Conservation (phyloP, 805 yeast genomes). For the Starmerella lactis-condensi region DNA sequence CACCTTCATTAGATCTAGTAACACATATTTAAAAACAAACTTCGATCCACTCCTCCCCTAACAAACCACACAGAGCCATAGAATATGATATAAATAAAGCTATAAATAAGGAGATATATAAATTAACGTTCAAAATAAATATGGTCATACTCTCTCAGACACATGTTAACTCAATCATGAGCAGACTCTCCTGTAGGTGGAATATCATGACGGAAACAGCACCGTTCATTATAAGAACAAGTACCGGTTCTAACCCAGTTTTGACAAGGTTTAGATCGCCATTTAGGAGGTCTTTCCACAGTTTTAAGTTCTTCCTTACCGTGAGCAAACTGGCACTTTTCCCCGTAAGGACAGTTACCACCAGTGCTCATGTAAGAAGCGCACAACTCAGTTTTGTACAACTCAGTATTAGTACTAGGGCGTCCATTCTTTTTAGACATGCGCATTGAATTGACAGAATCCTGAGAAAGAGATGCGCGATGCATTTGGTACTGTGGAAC, state of each 20-base stretch:
- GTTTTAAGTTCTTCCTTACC: constrained; percentile 58
- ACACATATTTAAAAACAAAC: no score
- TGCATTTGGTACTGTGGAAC: no score
- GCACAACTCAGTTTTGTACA: constrained; percentile 83
- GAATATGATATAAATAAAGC: no score
- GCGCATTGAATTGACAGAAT: background rate
- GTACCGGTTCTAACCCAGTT: constrained; percentile 69
- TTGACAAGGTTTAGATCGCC: constrained; percentile 80
- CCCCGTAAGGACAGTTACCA: constrained; percentile 68
- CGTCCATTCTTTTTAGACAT: constrained; percentile 20
- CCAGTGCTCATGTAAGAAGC: constrained; percentile 52
- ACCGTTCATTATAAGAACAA: constrained; percentile 77
- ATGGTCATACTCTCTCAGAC: no score
- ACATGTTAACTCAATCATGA: no score
- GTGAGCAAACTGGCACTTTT: constrained; percentile 88
- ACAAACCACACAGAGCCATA: no score
- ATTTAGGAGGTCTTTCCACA: constrained; percentile 58
- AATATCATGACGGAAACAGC: constrained; percentile 64
- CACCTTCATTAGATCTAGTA: no score
- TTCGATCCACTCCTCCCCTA: no score
- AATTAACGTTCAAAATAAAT: no score
- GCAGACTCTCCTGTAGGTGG: no score
- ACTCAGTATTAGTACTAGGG: constrained; percentile 33
- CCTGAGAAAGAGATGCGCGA: no score
- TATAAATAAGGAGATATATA: no score